Percentiles rank a stretch among this genome's conserved stretches.
Conservation (phyloP, 768 basidiomycete species). For the Psilocybe sp. region DNA sequence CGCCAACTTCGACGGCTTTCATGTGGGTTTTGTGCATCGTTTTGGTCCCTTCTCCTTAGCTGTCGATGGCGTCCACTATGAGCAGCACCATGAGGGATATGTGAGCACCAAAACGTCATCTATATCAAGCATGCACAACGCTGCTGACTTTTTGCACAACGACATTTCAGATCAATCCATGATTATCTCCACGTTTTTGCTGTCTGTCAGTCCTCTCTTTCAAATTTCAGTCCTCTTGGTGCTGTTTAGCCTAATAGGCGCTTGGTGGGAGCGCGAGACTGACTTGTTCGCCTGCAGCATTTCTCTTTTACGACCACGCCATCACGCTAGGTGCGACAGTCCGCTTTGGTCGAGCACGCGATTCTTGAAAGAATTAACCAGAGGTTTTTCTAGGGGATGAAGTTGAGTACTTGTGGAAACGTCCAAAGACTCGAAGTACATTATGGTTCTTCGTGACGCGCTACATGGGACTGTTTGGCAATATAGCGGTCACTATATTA, state of each 20-base stretch:
- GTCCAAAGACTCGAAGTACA: slow-evolving; percentile 33
- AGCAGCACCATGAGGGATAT: too few species aligned
- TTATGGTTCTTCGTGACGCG: slow-evolving; percentile 49
- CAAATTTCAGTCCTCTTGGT: not conserved
- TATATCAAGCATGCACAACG: too few species aligned
- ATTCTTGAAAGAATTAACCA: not conserved
- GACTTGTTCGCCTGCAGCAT: slow-evolving; percentile 19
- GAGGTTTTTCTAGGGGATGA: slow-evolving; percentile 29
- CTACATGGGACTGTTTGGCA: slow-evolving; percentile 43
- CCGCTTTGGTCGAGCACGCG: not conserved
- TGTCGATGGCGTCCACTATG: too few species aligned
- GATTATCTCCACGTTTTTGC: slow-evolving; percentile 30
- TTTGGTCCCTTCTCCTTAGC: too few species aligned
- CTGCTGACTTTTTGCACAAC: too few species aligned
- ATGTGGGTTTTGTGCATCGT: too few species aligned
- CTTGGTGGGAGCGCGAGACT: not conserved
- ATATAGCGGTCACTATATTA: slow-evolving; percentile 27
- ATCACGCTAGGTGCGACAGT: slow-evolving; percentile 30
- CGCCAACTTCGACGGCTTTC: too few species aligned
- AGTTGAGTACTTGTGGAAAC: slow-evolving; percentile 42
- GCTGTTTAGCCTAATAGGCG: too few species aligned
- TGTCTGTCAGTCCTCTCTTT: slow-evolving; percentile 24
- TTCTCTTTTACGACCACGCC: slow-evolving; percentile 37
- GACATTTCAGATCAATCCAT: slow-evolving; percentile 19
- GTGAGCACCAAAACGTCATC: too few species aligned